Base-by-base conservation (phyloP, 31 red algal species). In the Endocladia muricata region DNA sequence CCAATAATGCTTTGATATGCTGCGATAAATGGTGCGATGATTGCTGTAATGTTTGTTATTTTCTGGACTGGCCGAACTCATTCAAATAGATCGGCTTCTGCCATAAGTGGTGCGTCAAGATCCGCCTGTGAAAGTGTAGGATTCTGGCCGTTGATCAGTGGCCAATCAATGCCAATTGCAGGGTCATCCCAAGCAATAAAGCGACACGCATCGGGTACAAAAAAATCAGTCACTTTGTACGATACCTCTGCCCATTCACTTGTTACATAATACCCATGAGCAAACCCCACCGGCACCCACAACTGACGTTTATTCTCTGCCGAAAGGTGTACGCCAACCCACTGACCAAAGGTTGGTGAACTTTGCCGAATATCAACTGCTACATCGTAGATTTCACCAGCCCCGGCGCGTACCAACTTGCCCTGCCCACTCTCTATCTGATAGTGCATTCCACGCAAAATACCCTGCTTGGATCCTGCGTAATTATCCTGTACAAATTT, bases 121-220 rank as follows among this genome's bases (percentile, higher is more conserved):
- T 73, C 69, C 54, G 26, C 54, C n/a, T 43, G 26, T 19, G 39
- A 52, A 23, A 73, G 22, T 29, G 23, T 52, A 25, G 69, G 69
- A 19, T 52, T 25, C 54, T 42, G 23, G 23, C 25, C 22, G n/a
- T n/a, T n/a, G n/a, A n/a, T n/a, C n/a, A n/a, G n/a, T 73, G 69
- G 69, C 69, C 69, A 73, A n/a, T 73, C 39, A 19, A 73, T 73
- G 29, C 41, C 69, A 25, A 73, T 25, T 28, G 69, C 23, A 63
- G 59, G 59, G 28, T 63, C 59, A 52, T 73, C 41, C 36, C 42
- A 73, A 31, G 40, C 21, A 51, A 73, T 73, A 43, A 37, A 37
- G 54, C 32, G 25, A 23, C 54, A 37, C 44, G 23, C 19, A 22
- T 52, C 69, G n/a, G 36, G 36, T 34, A 22, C 36, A 42, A 52